Conservation (phyloP, 2,329 filamentous ascomycete genomes). For the Cercospora zeae-maydis region DNA sequence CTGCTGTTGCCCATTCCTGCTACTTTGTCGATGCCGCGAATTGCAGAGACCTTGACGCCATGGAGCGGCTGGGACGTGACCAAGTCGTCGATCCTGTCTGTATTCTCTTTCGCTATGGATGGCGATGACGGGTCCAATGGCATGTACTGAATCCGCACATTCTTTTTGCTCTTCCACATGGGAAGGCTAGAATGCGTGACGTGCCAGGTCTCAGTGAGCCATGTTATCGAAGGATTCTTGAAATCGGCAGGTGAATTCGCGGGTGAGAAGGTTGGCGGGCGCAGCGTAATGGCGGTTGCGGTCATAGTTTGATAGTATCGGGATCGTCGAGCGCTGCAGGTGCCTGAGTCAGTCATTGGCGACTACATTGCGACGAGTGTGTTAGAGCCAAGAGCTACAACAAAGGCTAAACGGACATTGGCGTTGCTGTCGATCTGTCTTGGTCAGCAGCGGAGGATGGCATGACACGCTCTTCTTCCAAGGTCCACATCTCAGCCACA, state of each 20-base stretch:
- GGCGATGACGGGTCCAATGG: conserved; percentile 44
- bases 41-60: conserved; percentile 53
- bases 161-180: conserved; percentile 78
- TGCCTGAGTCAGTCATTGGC: neutral
- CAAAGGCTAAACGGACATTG: neutral
- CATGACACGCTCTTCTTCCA: neutral
- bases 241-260: conserved; percentile 32
- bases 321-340: neutral
- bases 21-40: conserved; percentile 63
- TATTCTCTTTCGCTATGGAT: conserved; percentile 33
- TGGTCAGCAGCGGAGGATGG: neutral
- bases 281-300: conserved; percentile 25
- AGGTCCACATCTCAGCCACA: neutral
- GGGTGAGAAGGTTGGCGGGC: conserved; percentile 34
- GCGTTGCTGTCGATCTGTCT: conserved; percentile 1
- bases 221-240: conserved; percentile 52
- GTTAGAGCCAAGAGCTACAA: neutral
- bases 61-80: conserved; percentile 64
- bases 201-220: conserved; percentile 65
- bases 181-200: conserved; percentile 72
- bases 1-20: conserved; percentile 32
- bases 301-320: conserved; percentile 22
- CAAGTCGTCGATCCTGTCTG: conserved; percentile 63
- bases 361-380: conserved; percentile 13
- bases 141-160: conserved; percentile 75